Percentiles rank a stretch among this genome's conserved stretches.
Evolutionary conservation across 345 rosid species (phyloP).

Genomic region (Eucalyptus caleyi): DNA sequence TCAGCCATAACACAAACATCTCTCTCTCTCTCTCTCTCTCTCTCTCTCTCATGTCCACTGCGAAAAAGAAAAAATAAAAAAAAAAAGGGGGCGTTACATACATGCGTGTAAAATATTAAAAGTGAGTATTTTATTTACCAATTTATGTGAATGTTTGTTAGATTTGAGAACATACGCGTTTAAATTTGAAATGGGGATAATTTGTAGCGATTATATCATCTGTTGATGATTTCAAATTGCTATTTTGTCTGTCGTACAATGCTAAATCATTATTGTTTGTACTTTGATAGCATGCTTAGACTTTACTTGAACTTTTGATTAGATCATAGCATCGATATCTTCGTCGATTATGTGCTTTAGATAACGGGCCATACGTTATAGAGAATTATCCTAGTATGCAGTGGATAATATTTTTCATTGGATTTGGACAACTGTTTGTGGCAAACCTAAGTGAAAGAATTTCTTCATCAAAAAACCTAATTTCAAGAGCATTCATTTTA

Average conservation of each 20-base stretch:
- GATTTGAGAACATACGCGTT: not conserved
- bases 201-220: not conserved
- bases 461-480: not conserved
- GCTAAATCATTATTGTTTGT: not conserved
- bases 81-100: too few relatives aligned
- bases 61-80: fast-evolving
- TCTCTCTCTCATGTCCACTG: not conserved
- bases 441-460: not conserved
- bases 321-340: not conserved
- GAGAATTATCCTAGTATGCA: not conserved
- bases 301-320: not conserved
- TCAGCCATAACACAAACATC: not conserved
- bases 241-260: not conserved
- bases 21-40: not conserved
- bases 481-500: not conserved
- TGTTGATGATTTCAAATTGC: not conserved
- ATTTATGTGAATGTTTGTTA: not conserved
- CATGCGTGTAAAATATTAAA: not conserved
- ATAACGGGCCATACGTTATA: not conserved
- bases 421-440: not conserved
- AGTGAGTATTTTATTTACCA: not conserved
- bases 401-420: not conserved
- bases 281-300: not conserved
- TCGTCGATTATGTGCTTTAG: not conserved
- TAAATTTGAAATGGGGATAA: not conserved